Base-by-base conservation (phyloP, 345 rosid genomes). In the Crucihimalaya himalaica region DNA sequence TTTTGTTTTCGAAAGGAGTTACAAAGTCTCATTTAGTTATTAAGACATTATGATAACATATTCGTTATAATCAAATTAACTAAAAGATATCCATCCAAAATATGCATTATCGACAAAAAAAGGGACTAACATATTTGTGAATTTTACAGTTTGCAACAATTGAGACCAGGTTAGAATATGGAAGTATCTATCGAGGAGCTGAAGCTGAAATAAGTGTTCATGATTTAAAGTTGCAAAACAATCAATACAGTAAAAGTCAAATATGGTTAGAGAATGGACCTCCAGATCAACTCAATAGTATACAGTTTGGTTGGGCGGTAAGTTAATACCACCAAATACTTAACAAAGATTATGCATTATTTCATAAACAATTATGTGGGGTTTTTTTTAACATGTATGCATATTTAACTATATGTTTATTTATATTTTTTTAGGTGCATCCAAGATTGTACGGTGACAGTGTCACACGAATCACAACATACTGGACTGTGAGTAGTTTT, bases 261-360 rank as follows among this genome's bases (percentile, higher is more conserved):
- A 75, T 75, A 0, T 75, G 74, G 74, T 5, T 75, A 21, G 79
- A 75, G 16, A 75, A 68, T 68, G 79, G 79, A 39, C 55, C 37
- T 39, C 4, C 0, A 20, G 31, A 0, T 50, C 54, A 75, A 75
- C 39, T 58, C 39, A 75, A 75, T 60, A 75, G 70, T 51, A 61
- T 75, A 28, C 74, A 75, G 48, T 68, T 34, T 61, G 79, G 79
- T 32, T 75, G 74, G 79, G 57, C 74, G 15, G 70, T 75, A 52
- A 58, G 62, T 68, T 9, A 6, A 20, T 70, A n/a, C 16, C 13
- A 16, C 34, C 34, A 2, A 2, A 28, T 16, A 29, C 8, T 58
- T 58, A 6, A 29, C 13, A 50, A 5, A 50, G 12, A 21, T 45
- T 55, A 8, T 56, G 5, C 45, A 32, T n/a, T n/a, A n/a, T 32